Conservation (phyloP, 1,139 yeast species). For the Pichia sp. region DNA sequence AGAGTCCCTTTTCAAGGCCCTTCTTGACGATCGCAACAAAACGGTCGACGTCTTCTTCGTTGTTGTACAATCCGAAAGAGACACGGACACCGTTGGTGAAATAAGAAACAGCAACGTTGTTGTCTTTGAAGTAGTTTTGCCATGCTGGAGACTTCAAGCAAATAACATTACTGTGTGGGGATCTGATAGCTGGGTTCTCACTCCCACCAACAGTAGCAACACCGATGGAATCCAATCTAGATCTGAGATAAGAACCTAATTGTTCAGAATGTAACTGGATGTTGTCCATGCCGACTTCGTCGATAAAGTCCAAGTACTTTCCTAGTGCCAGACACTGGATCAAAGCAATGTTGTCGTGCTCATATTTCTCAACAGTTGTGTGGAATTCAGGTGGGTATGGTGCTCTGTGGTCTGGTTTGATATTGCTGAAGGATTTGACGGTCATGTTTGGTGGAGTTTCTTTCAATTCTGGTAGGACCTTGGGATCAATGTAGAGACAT, state of each 20-base stretch:
- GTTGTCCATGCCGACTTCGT: conserved; percentile 3
- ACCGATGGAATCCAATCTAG: not conserved
- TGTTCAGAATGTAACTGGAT: not conserved
- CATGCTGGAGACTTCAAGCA: conserved; percentile 1
- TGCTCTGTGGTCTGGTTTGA: not conserved
- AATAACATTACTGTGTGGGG: conserved; percentile 8
- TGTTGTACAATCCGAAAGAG: not conserved
- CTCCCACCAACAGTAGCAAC: conserved; percentile 5
- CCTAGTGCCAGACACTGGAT: conserved; percentile 5
- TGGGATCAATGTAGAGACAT: conserved; percentile 2
- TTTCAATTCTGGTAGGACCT: not conserved
- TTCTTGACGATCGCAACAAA: not conserved
- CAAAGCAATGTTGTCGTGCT: conserved; percentile 1
- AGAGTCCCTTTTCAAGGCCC: not conserved
- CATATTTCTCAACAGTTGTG: not conserved
- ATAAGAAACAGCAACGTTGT: conserved; percentile 1
- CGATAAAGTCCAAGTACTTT: conserved; percentile 2
- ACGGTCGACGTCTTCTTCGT: not conserved
- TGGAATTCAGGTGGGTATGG: not conserved
- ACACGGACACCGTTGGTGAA: conserved; percentile 2
- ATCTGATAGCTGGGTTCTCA: not conserved
- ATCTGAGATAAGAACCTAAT: conserved; percentile 1
- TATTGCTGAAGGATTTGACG: not conserved
- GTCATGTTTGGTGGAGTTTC: conserved; percentile 2
- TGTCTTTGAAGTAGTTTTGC: conserved; percentile 1